Conservation (phyloP, 305 asterid species). For the Fraxinus paxiana region DNA sequence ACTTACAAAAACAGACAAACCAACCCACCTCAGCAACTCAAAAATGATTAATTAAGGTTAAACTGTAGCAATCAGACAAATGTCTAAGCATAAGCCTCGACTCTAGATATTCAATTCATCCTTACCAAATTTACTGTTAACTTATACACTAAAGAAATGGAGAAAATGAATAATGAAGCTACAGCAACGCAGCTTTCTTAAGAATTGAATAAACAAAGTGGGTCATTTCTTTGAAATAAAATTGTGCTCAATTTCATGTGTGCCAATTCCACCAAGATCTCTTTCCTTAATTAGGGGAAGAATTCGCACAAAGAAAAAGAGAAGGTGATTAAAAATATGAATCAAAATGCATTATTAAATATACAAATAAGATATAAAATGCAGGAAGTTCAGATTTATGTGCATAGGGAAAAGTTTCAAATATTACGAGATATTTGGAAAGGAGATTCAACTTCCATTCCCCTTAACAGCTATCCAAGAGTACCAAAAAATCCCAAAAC, state of each 20-base stretch:
- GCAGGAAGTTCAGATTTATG: neutral
- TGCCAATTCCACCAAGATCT: neutral
- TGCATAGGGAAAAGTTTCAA: neutral
- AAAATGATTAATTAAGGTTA: neutral
- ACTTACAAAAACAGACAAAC: neutral
- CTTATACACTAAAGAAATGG: neutral
- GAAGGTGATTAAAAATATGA: neutral
- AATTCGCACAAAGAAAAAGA: neutral
- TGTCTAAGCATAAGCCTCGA: neutral
- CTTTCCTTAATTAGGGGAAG: neutral
- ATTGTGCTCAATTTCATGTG: neutral
- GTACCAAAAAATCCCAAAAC: conserved; percentile 1
- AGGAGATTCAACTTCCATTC: neutral
- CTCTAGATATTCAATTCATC: neutral
- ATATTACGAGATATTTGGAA: neutral
- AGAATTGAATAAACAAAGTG: neutral
- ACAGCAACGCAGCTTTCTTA: neutral
- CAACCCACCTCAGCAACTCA: neutral
- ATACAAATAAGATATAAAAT: neutral
- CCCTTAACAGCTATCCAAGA: neutral
- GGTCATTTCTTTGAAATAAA: neutral
- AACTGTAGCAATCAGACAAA: neutral
- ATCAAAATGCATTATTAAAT: neutral
- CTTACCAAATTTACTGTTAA: neutral
- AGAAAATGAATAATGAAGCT: neutral